A percentile compares a stretch with the other conserved stretches of the same genome.
These are phyloP conservation scores for Ulmus americana DNA, from an alignment of 331 rosid genomes.

Conservation along the genomic window DNA sequence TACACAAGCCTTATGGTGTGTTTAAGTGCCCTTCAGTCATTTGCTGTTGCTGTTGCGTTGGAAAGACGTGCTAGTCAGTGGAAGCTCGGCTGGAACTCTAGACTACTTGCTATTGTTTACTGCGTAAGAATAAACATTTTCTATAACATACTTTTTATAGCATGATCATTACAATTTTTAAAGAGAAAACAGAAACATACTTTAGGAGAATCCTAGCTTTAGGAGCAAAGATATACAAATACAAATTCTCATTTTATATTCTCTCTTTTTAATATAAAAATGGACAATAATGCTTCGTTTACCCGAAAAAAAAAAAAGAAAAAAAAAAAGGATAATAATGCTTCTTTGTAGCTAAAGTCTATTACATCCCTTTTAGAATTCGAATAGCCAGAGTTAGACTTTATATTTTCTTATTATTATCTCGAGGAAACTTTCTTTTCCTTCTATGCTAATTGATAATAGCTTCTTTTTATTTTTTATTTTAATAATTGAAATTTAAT, in stretches of 20 bases:
- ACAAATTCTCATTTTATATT: too few relatives aligned
- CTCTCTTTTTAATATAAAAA: too few relatives aligned
- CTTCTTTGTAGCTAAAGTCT: too few relatives aligned
- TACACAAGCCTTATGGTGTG: conserved; percentile 44
- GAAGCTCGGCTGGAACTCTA: conserved; percentile 56
- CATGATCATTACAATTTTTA: not conserved
- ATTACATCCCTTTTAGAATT: too few relatives aligned
- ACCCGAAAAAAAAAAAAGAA: too few relatives aligned
- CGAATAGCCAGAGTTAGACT: too few relatives aligned
- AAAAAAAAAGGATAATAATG: too few relatives aligned
- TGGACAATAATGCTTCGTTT: too few relatives aligned
- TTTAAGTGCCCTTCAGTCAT: conserved; percentile 44
- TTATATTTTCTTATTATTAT: not conserved
- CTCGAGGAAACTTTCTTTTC: not conserved
- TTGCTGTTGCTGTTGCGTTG: conserved; percentile 43
- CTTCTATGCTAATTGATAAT: not conserved
- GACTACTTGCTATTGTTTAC: conserved; percentile 30
- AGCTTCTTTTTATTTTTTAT: too few relatives aligned
- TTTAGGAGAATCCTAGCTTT: too few relatives aligned
- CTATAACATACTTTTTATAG: not conserved
- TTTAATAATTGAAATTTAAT: not conserved
- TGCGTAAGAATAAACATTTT: conserved; percentile 22
- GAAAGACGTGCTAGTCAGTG: conserved; percentile 54
- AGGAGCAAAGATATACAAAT: too few relatives aligned
- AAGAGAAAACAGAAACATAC: not conserved